These are phyloP conservation scores for Exserohilum turcica DNA, from an alignment of 2,329 filamentous ascomycete genomes.

Conservation along the genomic window DNA sequence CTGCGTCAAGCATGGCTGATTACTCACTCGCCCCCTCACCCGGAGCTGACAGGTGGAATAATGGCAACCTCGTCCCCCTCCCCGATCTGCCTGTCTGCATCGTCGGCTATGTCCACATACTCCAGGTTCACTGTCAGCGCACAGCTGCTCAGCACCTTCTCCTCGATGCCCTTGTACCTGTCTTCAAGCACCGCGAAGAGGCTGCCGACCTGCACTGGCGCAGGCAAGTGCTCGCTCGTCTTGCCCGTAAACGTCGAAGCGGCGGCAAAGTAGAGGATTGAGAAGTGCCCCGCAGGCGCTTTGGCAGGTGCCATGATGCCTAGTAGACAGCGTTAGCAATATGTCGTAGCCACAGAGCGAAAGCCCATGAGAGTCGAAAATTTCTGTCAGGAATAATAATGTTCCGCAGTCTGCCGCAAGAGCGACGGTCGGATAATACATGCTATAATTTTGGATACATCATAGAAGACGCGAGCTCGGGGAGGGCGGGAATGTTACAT, in stretches of 20 bases:
- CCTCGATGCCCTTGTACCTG: slow-evolving; percentile 70
- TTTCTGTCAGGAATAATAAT: slow-evolving; percentile 40
- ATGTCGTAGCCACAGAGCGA: not conserved
- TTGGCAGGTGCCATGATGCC: slow-evolving; percentile 50
- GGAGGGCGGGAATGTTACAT: slow-evolving; percentile 14
- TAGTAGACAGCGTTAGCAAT: slow-evolving; percentile 23
- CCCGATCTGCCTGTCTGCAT: slow-evolving; percentile 61
- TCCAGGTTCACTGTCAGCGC: slow-evolving; percentile 80
- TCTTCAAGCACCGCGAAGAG: slow-evolving; percentile 72
- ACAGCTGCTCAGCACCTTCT: slow-evolving; percentile 71
- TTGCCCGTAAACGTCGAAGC: slow-evolving; percentile 74
- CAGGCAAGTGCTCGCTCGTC: slow-evolving; percentile 67
- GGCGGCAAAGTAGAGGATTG: slow-evolving; percentile 79
- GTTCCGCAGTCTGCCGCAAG: slow-evolving; percentile 39
- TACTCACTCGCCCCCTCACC: slow-evolving; percentile 38
- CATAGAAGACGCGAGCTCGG: slow-evolving; percentile 25
- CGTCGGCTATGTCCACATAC: slow-evolving; percentile 73
- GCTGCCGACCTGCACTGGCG: slow-evolving; percentile 66
- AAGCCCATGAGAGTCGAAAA: not conserved
- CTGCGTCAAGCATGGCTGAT: not conserved
- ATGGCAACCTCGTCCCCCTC: slow-evolving; percentile 84
- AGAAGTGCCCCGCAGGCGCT: slow-evolving; percentile 70
- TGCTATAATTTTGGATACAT: slow-evolving; percentile 52
- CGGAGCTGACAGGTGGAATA: slow-evolving; percentile 86
- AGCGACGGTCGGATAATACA: slow-evolving; percentile 55